Conservation (phyloP, 768 basidiomycete species). For the Boletus pseudopeckii region DNA sequence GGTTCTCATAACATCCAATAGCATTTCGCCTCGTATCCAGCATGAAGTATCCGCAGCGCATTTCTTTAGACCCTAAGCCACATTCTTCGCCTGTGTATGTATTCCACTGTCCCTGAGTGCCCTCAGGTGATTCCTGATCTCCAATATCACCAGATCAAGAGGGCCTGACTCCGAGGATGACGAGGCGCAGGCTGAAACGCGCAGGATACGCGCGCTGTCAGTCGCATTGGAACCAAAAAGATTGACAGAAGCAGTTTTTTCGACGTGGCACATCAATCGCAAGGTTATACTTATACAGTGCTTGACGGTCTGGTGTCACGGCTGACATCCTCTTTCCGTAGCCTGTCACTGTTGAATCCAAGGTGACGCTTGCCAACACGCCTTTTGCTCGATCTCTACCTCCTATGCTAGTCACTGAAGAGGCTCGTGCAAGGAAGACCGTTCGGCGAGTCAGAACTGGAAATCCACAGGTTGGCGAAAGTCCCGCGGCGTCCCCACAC, state of each 20-base stretch:
- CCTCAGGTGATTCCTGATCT: neutral
- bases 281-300: slow-evolving; percentile 13
- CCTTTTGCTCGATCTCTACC: slow-evolving; percentile 8
- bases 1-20: slow-evolving; percentile 14
- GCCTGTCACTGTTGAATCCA: slow-evolving; percentile 10
- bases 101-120: neutral
- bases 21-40: slow-evolving; percentile 51
- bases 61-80: slow-evolving; percentile 44
- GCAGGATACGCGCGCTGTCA: slow-evolving; percentile 37
- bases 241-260: slow-evolving; percentile 20
- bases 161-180: slow-evolving; percentile 52
- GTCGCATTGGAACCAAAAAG: slow-evolving; percentile 39
- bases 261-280: slow-evolving; percentile 11
- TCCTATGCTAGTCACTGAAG: slow-evolving; percentile 24
- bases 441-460: neutral
- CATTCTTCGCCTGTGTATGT: slow-evolving; percentile 37
- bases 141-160: slow-evolving; percentile 34
- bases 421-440: slow-evolving; percentile 1
- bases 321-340: slow-evolving; percentile 8
- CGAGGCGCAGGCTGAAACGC: slow-evolving; percentile 39
- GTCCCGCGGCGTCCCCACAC: slow-evolving; percentile 20
- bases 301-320: neutral
- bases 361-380: neutral
- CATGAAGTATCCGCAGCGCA: slow-evolving; percentile 26
- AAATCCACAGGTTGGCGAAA: neutral